Conservation (phyloP, 169 alveolate genomes). For the Neospora caninum region DNA sequence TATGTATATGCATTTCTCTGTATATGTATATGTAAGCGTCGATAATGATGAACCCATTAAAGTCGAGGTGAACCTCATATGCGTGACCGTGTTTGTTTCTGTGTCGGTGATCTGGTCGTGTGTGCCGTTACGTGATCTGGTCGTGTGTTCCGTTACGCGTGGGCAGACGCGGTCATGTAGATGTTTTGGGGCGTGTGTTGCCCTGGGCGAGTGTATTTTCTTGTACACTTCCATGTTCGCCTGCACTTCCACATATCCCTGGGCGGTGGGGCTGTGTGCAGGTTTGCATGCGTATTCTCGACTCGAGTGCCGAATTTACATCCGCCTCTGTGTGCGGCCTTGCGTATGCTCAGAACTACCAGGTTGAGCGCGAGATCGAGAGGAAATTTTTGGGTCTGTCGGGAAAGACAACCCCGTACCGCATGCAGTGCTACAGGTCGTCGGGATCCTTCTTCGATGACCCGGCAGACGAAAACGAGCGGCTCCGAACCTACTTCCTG, state of each 20-base stretch:
- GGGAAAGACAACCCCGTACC: conserved; percentile 76
- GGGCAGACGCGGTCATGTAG: no score
- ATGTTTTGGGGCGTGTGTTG: no score
- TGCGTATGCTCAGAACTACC: conserved; percentile 73
- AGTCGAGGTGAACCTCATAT: neutral
- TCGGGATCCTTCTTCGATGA: conserved; percentile 82
- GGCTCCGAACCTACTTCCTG: conserved; percentile 81
- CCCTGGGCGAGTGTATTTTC: no score
- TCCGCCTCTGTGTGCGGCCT: neutral
- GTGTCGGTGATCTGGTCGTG: no score
- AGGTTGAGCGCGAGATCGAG: conserved; percentile 81
- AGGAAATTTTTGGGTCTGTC: conserved; percentile 74
- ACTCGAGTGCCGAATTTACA: no score
- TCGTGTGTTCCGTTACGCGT: no score
- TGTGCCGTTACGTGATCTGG: no score
- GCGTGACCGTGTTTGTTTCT: no score
- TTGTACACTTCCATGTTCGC: no score
- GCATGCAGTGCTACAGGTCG: conserved; percentile 84
- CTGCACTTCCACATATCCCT: no score
- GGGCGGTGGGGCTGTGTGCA: no score
- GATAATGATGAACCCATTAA: neutral
- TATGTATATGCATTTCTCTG: neutral
- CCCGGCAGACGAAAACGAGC: conserved; percentile 75
- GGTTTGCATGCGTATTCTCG: no score
- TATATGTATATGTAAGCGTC: neutral